These are phyloP conservation scores for Radiomyces spectabilis DNA, from an alignment of 192 early-diverging fungal genomes.

Conservation along the genomic window DNA sequence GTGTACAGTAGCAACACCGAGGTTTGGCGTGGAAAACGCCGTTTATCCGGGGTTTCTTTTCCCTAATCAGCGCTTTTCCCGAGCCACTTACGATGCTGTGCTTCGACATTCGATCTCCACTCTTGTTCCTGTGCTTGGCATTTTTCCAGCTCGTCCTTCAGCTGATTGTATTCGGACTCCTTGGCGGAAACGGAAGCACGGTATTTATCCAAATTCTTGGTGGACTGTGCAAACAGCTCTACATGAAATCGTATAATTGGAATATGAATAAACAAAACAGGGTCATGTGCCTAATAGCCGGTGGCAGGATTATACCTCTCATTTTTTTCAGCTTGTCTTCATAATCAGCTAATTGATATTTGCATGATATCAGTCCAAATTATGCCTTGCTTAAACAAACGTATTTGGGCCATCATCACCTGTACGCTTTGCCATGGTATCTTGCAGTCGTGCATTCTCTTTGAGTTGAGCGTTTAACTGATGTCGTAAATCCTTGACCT, in stretches of 20 bases:
- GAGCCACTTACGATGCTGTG: constrained; percentile 21
- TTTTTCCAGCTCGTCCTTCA: constrained; percentile 27
- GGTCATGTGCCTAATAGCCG: background rate
- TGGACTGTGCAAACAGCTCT: constrained; percentile 49
- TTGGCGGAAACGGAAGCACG: constrained; percentile 37
- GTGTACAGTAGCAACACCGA: no score
- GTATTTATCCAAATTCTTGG: constrained; percentile 46
- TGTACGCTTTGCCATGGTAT: constrained; percentile 4
- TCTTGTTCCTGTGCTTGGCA: constrained; percentile 20
- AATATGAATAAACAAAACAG: background rate
- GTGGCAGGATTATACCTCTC: constrained; percentile 27
- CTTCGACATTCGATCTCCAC: constrained; percentile 1
- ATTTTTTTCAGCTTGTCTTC: constrained; percentile 55
- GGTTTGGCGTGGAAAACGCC: no score
- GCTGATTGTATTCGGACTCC: constrained; percentile 31
- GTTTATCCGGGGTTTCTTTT: no score
- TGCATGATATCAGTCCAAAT: background rate
- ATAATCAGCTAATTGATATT: constrained; percentile 30
- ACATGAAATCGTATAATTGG: background rate
- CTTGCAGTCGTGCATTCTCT: constrained; percentile 12
- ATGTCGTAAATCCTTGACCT: constrained; percentile 11
- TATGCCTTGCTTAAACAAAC: background rate
- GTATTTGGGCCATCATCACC: background rate
- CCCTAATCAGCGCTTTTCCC: background rate
- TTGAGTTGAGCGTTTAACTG: constrained; percentile 3